Evolutionary conservation across 78 protist genomes (phyloP), one percentile per base, ranked within the genome.

Genomic region (Speleostelium caveatum): DNA sequence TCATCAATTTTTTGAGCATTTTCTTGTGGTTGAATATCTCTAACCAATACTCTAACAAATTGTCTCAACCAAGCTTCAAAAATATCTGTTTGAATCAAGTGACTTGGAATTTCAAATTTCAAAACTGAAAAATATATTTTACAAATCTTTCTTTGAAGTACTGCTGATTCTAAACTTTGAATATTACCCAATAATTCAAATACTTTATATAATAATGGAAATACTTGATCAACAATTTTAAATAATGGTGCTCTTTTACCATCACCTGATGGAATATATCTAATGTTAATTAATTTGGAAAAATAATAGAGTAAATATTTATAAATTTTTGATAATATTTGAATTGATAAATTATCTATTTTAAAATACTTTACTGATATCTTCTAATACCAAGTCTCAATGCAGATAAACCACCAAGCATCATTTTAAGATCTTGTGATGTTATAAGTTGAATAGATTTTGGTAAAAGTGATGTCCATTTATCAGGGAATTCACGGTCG

Each of bases 401-500:
- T 32, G 80, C 45, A 1, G 79, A 38, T 30, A 83, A 45, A 60
- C 91, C 91, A 42, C 71, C 79, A 30, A 83, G 19, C 14, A 83
- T 36, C 17, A 69, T 30, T 16, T 67, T 65, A 22, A 30, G 17
- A 30, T 83, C 56, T 24, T 38, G 41, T 26, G 77, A 56, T 4
- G 22, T 26, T 19, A 83, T 67, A 45, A 49, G 69, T 41, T 69
- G 51, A 39, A 83, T 21, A 30, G 77, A 36, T 28, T 69, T 59
- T 51, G 75, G 60, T 19, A 83, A 39, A 21, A 83, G 42, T n/a
- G 79, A 69, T 7, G 36, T 12, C 91, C 91, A 83, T 26, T 35
- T 68, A 2, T 53, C 79, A 4, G 91, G 91, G 91, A 83, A 83
- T 26, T 83, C 91, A 60, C 72, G 59, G 26, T 69, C 49, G 45